A percentile compares a stretch with the other conserved stretches of the same genome.
Evolutionary conservation across 2,329 filamentous ascomycete genomes (phyloP).

Genomic region (Penicillium sp.): DNA sequence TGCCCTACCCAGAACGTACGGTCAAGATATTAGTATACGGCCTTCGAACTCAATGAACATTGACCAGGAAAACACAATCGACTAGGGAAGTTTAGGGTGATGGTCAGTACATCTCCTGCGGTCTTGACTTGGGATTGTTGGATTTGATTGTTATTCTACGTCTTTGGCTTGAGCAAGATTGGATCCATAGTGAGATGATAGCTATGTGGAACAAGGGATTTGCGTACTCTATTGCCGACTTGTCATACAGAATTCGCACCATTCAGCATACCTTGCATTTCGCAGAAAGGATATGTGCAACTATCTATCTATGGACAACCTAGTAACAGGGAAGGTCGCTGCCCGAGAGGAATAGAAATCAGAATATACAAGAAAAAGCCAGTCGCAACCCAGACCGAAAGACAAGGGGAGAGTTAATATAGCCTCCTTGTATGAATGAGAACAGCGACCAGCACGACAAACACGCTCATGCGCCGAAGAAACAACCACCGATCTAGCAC

Average conservation of each 20-base stretch:
- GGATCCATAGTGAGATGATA: no score
- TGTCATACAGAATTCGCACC: neutral
- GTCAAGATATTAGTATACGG: no score
- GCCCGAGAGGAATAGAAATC: neutral
- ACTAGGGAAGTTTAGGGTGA: no score
- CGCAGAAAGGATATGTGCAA: conserved; percentile 16
- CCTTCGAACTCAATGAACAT: no score
- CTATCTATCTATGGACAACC: conserved; percentile 1
- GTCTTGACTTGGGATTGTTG: no score
- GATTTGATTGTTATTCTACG: no score
- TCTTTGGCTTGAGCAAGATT: no score
- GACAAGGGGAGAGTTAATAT: neutral
- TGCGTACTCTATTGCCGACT: no score
- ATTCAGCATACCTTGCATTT: conserved; percentile 7
- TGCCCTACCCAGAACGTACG: no score
- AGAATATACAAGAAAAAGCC: conserved; percentile 7
- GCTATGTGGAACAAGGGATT: no score
- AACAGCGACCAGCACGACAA: neutral
- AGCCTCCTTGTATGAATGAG: neutral
- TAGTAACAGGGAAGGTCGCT: neutral
- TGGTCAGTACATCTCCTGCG: no score
- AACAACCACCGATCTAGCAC: neutral
- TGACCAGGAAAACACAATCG: no score
- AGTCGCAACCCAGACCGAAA: conserved; percentile 5
- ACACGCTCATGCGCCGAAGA: conserved; percentile 1